phyloP scores from a whole-genome alignment of 345 rosid genomes.

The Carallia brachiata region DNA sequence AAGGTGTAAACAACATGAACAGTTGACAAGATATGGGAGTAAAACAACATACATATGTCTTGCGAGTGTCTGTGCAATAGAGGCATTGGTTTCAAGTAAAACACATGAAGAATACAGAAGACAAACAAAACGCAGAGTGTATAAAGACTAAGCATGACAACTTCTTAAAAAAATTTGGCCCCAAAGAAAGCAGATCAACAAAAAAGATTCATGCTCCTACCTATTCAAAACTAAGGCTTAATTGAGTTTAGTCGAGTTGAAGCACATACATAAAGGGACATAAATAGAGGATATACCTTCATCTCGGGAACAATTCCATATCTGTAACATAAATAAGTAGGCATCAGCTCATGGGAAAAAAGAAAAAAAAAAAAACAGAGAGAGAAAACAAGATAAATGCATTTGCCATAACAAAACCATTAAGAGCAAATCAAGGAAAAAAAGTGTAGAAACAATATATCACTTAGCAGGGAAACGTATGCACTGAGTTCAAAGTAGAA shows the following conservation, averaged over 20 bases:
- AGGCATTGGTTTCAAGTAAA: neutral
- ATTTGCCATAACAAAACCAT: neutral
- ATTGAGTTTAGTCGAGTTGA: neutral
- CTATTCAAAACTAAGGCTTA: conserved; percentile 5
- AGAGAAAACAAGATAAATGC: neutral
- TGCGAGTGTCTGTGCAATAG: too few relatives aligned
- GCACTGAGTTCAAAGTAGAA: neutral
- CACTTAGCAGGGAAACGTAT: too few relatives aligned
- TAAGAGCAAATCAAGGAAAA: neutral
- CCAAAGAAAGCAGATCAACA: neutral
- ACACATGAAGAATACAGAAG: neutral
- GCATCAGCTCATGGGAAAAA: conserved; percentile 16
- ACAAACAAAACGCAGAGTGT: neutral
- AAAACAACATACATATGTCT: too few relatives aligned
- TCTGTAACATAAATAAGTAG: conserved; percentile 46
- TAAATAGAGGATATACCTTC: conserved; percentile 58
- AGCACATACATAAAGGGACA: conserved; percentile 9
- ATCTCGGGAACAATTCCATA: conserved; percentile 93
- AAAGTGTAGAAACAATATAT: neutral
- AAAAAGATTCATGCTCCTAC: neutral
- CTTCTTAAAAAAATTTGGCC: neutral
- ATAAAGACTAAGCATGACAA: neutral
- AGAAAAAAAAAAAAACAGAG: neutral
- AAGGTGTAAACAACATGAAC: too few relatives aligned
- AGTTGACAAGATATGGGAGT: too few relatives aligned